These are phyloP conservation scores for Ceratocystis smalleyi DNA, from an alignment of 2,329 filamentous ascomycete genomes.

Conservation along the genomic window DNA sequence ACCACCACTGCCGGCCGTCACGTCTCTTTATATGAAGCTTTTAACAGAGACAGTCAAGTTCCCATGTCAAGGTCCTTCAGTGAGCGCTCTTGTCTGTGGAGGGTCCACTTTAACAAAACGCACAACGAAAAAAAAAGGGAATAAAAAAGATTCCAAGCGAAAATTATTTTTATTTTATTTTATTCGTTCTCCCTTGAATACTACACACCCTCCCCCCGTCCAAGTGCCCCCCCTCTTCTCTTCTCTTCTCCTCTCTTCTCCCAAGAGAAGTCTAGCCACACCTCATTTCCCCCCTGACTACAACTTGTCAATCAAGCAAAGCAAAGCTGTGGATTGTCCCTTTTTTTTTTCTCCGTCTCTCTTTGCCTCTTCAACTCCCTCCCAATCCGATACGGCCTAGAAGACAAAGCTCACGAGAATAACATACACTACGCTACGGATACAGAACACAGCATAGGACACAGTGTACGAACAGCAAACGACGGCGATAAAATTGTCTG, in stretches of 20 bases:
- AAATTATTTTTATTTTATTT: constrained; percentile 7
- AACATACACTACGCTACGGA: too few relatives aligned
- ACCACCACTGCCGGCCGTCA: too few relatives aligned
- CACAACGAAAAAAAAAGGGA: not conserved
- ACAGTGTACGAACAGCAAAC: too few relatives aligned
- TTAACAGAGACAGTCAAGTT: too few relatives aligned
- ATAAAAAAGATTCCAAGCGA: not conserved
- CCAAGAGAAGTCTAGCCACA: constrained; percentile 1
- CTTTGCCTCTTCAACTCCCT: not conserved
- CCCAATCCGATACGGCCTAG: too few relatives aligned
- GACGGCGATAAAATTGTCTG: too few relatives aligned
- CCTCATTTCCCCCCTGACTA: constrained; percentile 10
- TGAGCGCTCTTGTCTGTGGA: too few relatives aligned
- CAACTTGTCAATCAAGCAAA: constrained; percentile 8
- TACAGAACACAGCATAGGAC: too few relatives aligned
- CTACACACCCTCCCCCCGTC: too few relatives aligned
- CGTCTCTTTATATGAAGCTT: too few relatives aligned
- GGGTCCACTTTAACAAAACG: not conserved
- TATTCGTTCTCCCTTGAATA: not conserved
- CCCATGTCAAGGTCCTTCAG: too few relatives aligned
- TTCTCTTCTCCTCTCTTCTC: not conserved
- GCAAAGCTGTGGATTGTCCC: not conserved
- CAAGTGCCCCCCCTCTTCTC: not conserved
- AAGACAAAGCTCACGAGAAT: too few relatives aligned
- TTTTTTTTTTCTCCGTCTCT: not conserved